phyloP scores from a whole-genome alignment of 306 rosid genomes.

The Dicorynia guianensis region DNA sequence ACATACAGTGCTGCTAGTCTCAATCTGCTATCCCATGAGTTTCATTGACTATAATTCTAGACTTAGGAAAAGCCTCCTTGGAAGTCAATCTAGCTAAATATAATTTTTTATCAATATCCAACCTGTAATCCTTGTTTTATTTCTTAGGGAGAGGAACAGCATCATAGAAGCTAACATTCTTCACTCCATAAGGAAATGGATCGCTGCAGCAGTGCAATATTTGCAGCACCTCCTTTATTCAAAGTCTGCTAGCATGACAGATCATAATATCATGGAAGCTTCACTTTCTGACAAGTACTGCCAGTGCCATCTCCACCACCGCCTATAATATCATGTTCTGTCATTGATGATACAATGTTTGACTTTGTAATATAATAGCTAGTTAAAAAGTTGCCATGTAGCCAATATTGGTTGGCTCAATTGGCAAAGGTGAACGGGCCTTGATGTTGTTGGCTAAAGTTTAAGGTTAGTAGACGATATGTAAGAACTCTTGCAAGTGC shows the following conservation, averaged over 20 bases:
- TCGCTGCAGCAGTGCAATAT: slow-evolving; percentile 47
- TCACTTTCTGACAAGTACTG: slow-evolving; percentile 45
- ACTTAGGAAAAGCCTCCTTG: neutral
- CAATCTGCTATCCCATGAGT: too few species aligned
- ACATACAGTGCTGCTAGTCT: too few species aligned
- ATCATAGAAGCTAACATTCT: slow-evolving; percentile 27
- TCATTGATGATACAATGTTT: slow-evolving; percentile 28
- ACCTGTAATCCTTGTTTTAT: slow-evolving; percentile 47
- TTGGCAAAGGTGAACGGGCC: too few species aligned
- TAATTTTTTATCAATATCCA: slow-evolving; percentile 40
- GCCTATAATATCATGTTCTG: slow-evolving; percentile 41
- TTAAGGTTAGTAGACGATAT: too few species aligned
- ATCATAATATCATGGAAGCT: too few species aligned
- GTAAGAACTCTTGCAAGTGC: too few species aligned
- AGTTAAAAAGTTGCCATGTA: too few species aligned
- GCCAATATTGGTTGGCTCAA: too few species aligned
- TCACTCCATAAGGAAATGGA: slow-evolving; percentile 30
- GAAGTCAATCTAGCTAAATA: slow-evolving; percentile 12
- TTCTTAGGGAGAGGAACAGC: slow-evolving; percentile 63
- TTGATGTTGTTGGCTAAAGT: too few species aligned
- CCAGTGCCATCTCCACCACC: slow-evolving; percentile 64
- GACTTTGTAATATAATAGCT: slow-evolving; percentile 45
- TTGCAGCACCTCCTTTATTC: slow-evolving; percentile 63
- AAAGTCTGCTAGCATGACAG: slow-evolving; percentile 24
- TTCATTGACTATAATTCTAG: too few species aligned